These are phyloP conservation scores for Phyllosticta capitalensis DNA, from an alignment of 2,329 filamentous ascomycete species.

Conservation along the genomic window DNA sequence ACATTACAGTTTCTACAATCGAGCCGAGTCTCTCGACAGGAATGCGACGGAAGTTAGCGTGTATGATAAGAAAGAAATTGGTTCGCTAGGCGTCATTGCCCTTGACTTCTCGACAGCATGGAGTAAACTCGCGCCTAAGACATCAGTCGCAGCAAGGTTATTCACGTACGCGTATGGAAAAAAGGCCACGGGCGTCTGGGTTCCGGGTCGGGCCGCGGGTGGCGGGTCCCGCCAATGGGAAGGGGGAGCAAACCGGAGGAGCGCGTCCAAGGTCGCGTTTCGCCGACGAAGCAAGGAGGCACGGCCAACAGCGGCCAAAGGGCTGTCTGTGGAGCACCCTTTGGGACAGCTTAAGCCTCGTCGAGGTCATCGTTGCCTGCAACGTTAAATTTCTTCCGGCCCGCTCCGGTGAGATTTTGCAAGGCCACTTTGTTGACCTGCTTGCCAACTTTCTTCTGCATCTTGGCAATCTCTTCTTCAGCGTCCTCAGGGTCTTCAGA, in stretches of 20 bases:
- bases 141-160: constrained; percentile 12
- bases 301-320: constrained; percentile 3
- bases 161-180: constrained; percentile 8
- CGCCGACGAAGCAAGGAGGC: constrained; percentile 11
- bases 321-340: constrained; percentile 5
- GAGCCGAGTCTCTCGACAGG: constrained; percentile 12
- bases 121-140: constrained; percentile 12
- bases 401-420: constrained; percentile 74
- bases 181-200: constrained; percentile 5
- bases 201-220: constrained; percentile 5
- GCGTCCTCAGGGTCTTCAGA: constrained; percentile 81
- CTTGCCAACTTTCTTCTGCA: constrained; percentile 89
- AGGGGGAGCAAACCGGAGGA: constrained; percentile 11
- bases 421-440: constrained; percentile 86
- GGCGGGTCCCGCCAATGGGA: constrained; percentile 6
- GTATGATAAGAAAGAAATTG: constrained; percentile 11
- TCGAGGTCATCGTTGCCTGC: constrained; percentile 53
- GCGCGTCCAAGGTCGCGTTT: constrained; percentile 11
- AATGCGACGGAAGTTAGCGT: constrained; percentile 12
- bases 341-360: constrained; percentile 22
- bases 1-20: constrained; percentile 5
- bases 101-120: constrained; percentile 8
- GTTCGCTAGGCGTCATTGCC: constrained; percentile 11
- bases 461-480: constrained; percentile 91
- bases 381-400: constrained; percentile 83